Evolutionary conservation across 139 green algal species (phyloP).

Genomic region (Coccomyxa sp.): DNA sequence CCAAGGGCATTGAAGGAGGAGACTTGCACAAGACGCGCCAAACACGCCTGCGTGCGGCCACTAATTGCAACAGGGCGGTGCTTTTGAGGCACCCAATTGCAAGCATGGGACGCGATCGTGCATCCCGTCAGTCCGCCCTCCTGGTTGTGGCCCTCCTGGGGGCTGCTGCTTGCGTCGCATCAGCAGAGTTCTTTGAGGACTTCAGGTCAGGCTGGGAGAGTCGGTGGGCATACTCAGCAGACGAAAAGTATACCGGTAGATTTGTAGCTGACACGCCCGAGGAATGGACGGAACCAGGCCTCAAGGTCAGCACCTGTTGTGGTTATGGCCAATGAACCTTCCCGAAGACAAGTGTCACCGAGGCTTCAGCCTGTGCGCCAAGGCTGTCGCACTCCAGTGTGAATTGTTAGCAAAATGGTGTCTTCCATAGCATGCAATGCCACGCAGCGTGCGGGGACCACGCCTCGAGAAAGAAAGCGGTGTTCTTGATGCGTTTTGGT

Average conservation of each 20-base stretch:
- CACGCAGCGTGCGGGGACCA: no score
- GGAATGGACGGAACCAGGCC: constrained; percentile 13
- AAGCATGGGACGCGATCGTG: no score
- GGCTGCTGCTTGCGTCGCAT: not conserved
- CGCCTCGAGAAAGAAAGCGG: no score
- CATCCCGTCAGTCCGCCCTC: not conserved
- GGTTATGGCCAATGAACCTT: not conserved
- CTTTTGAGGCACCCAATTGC: no score
- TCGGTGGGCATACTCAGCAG: constrained; percentile 29
- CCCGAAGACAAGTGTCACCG: not conserved
- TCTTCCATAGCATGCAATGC: not conserved
- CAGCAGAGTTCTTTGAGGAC: constrained; percentile 25
- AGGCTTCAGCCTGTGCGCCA: not conserved
- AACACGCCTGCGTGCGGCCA: no score
- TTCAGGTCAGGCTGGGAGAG: constrained; percentile 26
- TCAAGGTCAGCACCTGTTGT: constrained; percentile 20
- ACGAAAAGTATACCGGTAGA: constrained; percentile 37
- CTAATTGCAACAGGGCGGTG: no score
- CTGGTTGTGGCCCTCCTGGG: not conserved
- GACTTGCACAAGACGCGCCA: no score
- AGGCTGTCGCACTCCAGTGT: no score
- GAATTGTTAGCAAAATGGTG: no score
- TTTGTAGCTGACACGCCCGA: constrained; percentile 28
- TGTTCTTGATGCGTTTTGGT: not conserved
- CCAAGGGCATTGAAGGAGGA: no score